Base-by-base conservation (phyloP, 2,329 filamentous ascomycete species). In the Sclerotinia subarctica region DNA sequence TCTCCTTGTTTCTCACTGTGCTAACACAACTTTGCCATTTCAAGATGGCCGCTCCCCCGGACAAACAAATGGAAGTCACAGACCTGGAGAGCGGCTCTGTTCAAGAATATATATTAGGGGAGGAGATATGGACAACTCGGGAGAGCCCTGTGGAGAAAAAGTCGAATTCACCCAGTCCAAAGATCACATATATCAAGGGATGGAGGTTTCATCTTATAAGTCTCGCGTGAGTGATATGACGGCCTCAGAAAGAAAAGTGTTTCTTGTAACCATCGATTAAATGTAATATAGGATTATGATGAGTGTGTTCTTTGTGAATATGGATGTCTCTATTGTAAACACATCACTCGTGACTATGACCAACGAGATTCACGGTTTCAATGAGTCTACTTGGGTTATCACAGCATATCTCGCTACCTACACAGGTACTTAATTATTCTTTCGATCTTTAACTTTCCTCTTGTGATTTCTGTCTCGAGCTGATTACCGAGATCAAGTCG, bases 181-280 rank as follows among this genome's bases (percentile, higher is more conserved):
- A 63, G 19, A 63, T 63, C 59, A 38, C 46, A n/a, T 51, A 63
- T n/a, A 63, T 63, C 59, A 10, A 49, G 21, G 59, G 59, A 35
- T 63, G 44, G 46, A 63, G 59, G 15, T 51, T 51, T 24, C 46
- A 51, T 38, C 46, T 38, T 7, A 10, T 63, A 24, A 52, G 29
- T 35, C 24, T 26, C n/a, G 29, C 46, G 59, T 51, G n/a, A n/a
- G n/a, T n/a, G n/a, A n/a, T n/a, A n/a, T n/a, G n/a, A n/a, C n/a
- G n/a, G n/a, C n/a, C n/a, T n/a, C n/a, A 47, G 29, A 19, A 4
- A 13, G 5, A 17, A 49, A 3, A 35, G 0, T 6, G n/a, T n/a
- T n/a, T 15, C 26, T 21, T 29, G 7, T n/a, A 49, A 35, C 2
- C 35, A 35, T 35, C 35, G 8, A 35, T 35, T 1, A 10, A 35